Base-by-base conservation (phyloP, 208 protist genomes). In the Leptomonas pyrrhocoris region DNA sequence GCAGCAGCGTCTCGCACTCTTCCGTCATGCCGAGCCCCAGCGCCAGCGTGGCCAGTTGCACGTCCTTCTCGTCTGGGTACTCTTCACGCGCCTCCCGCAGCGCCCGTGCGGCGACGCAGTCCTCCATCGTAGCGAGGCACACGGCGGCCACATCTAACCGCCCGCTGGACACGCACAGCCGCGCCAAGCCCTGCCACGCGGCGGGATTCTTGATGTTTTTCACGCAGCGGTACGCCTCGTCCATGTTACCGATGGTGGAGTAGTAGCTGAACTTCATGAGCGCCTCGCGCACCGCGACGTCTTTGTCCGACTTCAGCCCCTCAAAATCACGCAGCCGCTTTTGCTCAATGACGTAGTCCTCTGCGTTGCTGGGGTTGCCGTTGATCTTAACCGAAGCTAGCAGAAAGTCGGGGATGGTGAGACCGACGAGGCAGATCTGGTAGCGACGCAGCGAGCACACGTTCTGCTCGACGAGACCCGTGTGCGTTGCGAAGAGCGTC, bases 181-280 rank as follows among this genome's bases (percentile, higher is more conserved):
- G 81, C 19, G 97, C 98, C 84, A 99, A 90, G 62, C 94, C 97
- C 61, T 97, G 85, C 97, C 98, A 99, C 25, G 98, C 93, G 5
- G 80, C 83, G 12, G 79, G 71, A 71, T 89, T 92, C 71, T 98
- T 96, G 77, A 99, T 98, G 34, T 81, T 91, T 80, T 98, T 98
- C 45, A 99, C 96, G 43, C 94, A 96, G 38, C 91, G 88, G 70
- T 98, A 98, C n/a, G 96, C 98, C 83, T 98, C 98, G 79, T 98
- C 98, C 96, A 99, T 98, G 79, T 98, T 97, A 45, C 96, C 97
- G 34, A 98, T 96, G 16, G 97, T 98, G 21, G 98, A 89, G 74
- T 98, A 95, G 83, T 98, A 99, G 70, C 90, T 96, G 75, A 99
- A 99, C 74, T 97, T 90, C 81, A 98, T 90, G 34, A 99, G 84